Conservation (phyloP, 805 yeast genomes). For the Yarrowia deformans region DNA sequence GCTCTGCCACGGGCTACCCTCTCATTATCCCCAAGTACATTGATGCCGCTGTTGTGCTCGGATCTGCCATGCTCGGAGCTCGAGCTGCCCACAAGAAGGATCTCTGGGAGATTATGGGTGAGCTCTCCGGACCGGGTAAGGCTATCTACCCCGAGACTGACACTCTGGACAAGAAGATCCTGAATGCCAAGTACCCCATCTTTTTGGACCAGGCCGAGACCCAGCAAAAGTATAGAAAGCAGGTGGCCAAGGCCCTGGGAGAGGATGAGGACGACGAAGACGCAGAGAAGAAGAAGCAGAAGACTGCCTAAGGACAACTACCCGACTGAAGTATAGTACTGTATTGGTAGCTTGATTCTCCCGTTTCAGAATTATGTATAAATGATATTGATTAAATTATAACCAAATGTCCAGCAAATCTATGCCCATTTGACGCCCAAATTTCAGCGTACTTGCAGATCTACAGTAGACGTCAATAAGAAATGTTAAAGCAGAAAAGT, state of each 20-base stretch:
- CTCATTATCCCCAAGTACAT: slow-evolving; percentile 92
- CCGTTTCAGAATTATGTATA: neutral
- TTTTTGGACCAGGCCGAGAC: slow-evolving; percentile 86
- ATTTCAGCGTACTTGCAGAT: no score
- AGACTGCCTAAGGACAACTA: neutral
- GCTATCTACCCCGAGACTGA: slow-evolving; percentile 72
- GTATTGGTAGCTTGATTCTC: no score
- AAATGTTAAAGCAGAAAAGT: no score
- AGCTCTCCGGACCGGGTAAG: slow-evolving; percentile 81
- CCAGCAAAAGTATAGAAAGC: slow-evolving; percentile 76
- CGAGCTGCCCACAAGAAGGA: slow-evolving; percentile 68
- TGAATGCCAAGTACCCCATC: slow-evolving; percentile 80
- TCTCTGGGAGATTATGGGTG: slow-evolving; percentile 87
- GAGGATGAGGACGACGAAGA: slow-evolving; percentile 24
- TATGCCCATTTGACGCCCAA: no score
- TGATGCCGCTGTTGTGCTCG: slow-evolving; percentile 97
- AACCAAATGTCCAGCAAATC: no score
- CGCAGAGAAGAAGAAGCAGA: slow-evolving; percentile 9
- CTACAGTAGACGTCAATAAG: no score
- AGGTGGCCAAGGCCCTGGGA: slow-evolving; percentile 53
- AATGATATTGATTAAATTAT: neutral
- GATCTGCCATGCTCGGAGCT: slow-evolving; percentile 94
- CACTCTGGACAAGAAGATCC: slow-evolving; percentile 71
- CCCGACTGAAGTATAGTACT: neutral
- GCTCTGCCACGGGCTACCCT: slow-evolving; percentile 92